Conservation (phyloP, 805 yeast species). For the Starmerella ratchasimensis region DNA sequence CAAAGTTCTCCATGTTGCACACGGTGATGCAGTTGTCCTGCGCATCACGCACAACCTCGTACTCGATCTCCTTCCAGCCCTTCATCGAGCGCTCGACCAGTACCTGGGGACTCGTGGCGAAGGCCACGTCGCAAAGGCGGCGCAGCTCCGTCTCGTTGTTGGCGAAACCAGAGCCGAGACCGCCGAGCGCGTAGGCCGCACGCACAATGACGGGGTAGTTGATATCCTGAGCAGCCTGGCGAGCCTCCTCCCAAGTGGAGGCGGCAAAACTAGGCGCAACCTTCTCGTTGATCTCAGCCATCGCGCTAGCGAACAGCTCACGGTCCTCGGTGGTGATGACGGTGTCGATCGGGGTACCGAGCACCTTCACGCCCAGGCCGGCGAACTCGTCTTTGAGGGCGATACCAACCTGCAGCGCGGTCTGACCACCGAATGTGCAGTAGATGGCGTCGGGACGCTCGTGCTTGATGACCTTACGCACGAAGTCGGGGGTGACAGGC, state of each 20-base stretch:
- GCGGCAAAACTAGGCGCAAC: conserved; percentile 92
- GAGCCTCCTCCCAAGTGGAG: conserved; percentile 62
- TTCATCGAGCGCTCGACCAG: conserved; percentile 92
- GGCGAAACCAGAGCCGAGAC: conserved; percentile 96
- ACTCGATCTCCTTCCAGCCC: conserved; percentile 98
- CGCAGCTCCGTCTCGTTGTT: conserved; percentile 70
- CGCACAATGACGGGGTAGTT: conserved; percentile 94
- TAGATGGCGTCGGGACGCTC: conserved; percentile 96
- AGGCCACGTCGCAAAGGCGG: conserved; percentile 76
- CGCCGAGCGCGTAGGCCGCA: conserved; percentile 96
- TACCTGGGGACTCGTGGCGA: conserved; percentile 92
- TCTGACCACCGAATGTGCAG: conserved; percentile 97
- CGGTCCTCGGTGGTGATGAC: conserved; percentile 96
- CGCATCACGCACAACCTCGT: conserved; percentile 96
- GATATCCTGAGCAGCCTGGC: conserved; percentile 68
- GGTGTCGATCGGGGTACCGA: conserved; percentile 94
- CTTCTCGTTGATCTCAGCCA: conserved; percentile 90
- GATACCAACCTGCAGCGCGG: conserved; percentile 93
- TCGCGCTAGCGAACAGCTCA: conserved; percentile 84
- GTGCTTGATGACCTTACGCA: conserved; percentile 83
- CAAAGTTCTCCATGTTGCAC: conserved; percentile 98
- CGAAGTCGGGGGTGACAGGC: conserved; percentile 96
- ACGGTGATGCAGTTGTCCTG: conserved; percentile 96
- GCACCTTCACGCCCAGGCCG: conserved; percentile 77
- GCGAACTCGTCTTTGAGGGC: conserved; percentile 90